These are phyloP conservation scores for Amauroascus verrucosus DNA, from an alignment of 2,329 filamentous ascomycete genomes.

Conservation along the genomic window DNA sequence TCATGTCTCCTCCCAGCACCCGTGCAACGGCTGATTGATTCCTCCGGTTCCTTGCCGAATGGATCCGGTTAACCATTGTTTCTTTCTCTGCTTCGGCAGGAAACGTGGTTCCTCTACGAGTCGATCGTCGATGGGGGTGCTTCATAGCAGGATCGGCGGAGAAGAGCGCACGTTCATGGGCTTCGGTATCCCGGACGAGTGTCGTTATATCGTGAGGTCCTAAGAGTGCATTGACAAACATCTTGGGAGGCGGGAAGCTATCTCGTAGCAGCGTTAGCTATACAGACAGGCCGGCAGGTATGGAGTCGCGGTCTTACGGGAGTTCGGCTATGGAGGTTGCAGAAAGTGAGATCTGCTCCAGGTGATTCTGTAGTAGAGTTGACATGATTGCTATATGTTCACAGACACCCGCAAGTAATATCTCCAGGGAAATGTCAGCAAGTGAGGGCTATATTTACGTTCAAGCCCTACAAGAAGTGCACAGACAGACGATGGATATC, in stretches of 20 bases:
- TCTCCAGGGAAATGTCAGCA: too few relatives aligned
- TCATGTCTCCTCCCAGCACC: conserved; percentile 76
- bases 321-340: conserved; percentile 65
- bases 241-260: conserved; percentile 82
- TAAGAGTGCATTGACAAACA: conserved; percentile 89
- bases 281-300: not conserved
- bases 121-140: conserved; percentile 37
- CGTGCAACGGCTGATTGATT: conserved; percentile 64
- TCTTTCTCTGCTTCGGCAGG: conserved; percentile 29
- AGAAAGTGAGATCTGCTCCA: conserved; percentile 68
- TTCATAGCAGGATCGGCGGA: conserved; percentile 61
- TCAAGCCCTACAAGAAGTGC: too few relatives aligned
- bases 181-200: conserved; percentile 87
- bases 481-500: not conserved
- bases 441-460: too few relatives aligned
- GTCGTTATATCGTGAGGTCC: conserved; percentile 84
- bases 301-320: conserved; percentile 45
- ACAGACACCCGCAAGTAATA: not conserved
- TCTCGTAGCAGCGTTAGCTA: not conserved
- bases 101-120: conserved; percentile 42
- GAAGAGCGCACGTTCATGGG: conserved; percentile 89
- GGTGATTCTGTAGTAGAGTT: conserved; percentile 58
- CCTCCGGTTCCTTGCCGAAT: conserved; percentile 49
- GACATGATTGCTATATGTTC: conserved; percentile 33
- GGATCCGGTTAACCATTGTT: conserved; percentile 39